Base-by-base conservation (phyloP, 163 green algal genomes). In the Chlorella variabilis region DNA sequence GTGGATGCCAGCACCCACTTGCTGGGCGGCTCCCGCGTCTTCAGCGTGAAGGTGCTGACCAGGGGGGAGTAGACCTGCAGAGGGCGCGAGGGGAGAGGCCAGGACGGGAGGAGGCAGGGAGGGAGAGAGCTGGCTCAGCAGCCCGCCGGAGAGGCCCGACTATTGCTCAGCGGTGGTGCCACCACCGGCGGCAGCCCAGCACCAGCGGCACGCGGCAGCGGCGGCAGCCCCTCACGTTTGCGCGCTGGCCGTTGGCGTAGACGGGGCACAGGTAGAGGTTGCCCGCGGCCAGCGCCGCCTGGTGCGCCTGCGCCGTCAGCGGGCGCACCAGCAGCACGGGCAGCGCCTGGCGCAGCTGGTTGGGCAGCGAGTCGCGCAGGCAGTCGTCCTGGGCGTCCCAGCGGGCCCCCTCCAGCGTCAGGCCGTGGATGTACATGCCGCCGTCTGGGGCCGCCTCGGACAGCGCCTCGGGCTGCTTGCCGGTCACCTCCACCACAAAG, bases 191-290 rank as follows among this genome's bases (percentile, higher is more conserved):
- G 45, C 20, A 75, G 23, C 31, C 2, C 38, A 48, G n/a, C n/a
- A n/a, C 11, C 2, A 23, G n/a, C 15, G 63, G 3, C 20, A 41
- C 34, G n/a, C n/a, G n/a, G n/a, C n/a, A n/a, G n/a, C n/a, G n/a
- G n/a, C n/a, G 45, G 45, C 45, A 23, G 45, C 11, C 15, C 0
- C 68, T 77, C 48, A 77, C 75, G 4, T 97, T 97, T 70, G 93
- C 94, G 41, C 93, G 89, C 91, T 96, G 93, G 91, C 96, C 96
- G 86, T 97, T 97, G 59, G 88, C 93, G 86, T 97, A 97, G 29
- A 97, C 91, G 3, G 94, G 94, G 86, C 90, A 95, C 29, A 87
- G 54, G 83, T 96, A 97, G 82, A 94, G 94, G 27, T 90, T 89
- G 2, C 92, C 85, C 29, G 33, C 63, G 5, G 42, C 41, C 48